These are phyloP conservation scores for Ogataea salicorniae DNA, from an alignment of 805 yeast genomes.

Conservation along the genomic window DNA sequence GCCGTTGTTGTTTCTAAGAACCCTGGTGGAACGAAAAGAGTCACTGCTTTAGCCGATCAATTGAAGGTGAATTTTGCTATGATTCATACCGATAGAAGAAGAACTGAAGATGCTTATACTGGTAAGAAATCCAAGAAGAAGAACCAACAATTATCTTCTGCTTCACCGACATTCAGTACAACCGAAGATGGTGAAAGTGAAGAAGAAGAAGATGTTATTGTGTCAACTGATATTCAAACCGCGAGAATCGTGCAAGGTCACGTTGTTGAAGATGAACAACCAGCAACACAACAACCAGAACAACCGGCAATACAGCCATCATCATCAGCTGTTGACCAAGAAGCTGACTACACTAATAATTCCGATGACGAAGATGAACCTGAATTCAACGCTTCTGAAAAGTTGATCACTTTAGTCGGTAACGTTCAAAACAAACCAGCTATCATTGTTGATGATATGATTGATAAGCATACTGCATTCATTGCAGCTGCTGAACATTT, in stretches of 20 bases:
- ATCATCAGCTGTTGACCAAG: conserved; percentile 42
- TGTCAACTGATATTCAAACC: conserved; percentile 81
- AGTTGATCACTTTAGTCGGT: conserved; percentile 92
- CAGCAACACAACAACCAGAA: conserved; percentile 11
- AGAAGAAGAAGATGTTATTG: conserved; percentile 61
- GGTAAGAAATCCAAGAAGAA: conserved; percentile 43
- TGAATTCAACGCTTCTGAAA: conserved; percentile 58
- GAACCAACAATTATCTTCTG: conserved; percentile 37
- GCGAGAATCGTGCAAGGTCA: conserved; percentile 97
- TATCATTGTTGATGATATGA: conserved; percentile 92
- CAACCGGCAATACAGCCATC: conserved; percentile 6
- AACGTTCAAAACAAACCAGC: conserved; percentile 91
- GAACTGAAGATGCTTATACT: conserved; percentile 61
- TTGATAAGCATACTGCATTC: conserved; percentile 90
- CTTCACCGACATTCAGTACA: conserved; percentile 13
- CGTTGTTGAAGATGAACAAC: conserved; percentile 74
- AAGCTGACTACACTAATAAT: conserved; percentile 43
- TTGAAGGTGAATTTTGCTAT: conserved; percentile 94
- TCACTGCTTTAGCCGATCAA: conserved; percentile 95
- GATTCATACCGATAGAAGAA: conserved; percentile 97
- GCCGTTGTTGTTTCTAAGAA: conserved; percentile 98
- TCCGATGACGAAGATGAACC: conserved; percentile 90
- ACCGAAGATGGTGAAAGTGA: conserved; percentile 48
- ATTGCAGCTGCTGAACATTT: conserved; percentile 98
- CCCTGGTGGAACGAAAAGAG: conserved; percentile 98